Percentiles rank a stretch among this genome's conserved stretches.
These are phyloP conservation scores for Phlebopus sp. DNA, from an alignment of 1,284 basidiomycete genomes.

Conservation along the genomic window DNA sequence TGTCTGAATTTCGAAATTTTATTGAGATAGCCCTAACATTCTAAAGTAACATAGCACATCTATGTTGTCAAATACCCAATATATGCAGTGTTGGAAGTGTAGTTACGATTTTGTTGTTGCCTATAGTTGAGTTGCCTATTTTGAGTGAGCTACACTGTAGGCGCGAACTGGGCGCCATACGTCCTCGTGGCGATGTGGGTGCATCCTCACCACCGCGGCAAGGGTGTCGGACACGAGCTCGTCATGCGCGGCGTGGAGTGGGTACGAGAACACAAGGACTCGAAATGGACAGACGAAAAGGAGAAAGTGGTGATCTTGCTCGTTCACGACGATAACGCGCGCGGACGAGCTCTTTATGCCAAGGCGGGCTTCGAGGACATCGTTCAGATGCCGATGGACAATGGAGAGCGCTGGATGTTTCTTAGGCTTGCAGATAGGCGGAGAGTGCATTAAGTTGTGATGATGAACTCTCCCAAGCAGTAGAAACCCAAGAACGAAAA, in stretches of 20 bases:
- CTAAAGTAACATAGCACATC: too few species aligned
- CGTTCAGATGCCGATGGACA: conserved; percentile 1
- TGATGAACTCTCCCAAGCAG: too few species aligned
- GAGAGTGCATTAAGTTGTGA: too few species aligned
- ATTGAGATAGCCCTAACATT: too few species aligned
- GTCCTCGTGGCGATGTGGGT: conserved; percentile 38
- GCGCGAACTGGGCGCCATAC: conserved; percentile 22
- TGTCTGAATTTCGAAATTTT: too few species aligned
- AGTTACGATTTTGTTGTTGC: too few species aligned
- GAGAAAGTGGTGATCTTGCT: conserved; percentile 20
- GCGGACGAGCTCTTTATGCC: conserved; percentile 19
- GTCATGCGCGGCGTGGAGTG: conserved; percentile 22
- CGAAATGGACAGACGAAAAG: conserved; percentile 1
- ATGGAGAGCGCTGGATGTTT: conserved; percentile 23
- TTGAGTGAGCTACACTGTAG: too few species aligned
- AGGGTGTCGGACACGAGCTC: conserved; percentile 28
- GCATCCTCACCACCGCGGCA: conserved; percentile 32
- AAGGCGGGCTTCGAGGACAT: conserved; percentile 21
- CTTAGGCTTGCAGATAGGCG: too few species aligned
- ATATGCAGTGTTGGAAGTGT: too few species aligned
- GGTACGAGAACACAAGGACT: conserved; percentile 19
- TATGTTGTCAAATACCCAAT: too few species aligned
- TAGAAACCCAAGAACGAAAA: too few species aligned
- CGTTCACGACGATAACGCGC: conserved; percentile 13
- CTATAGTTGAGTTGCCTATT: too few species aligned